These are phyloP conservation scores for Yamadazyma tumulicola DNA, from an alignment of 805 yeast genomes.

Conservation along the genomic window DNA sequence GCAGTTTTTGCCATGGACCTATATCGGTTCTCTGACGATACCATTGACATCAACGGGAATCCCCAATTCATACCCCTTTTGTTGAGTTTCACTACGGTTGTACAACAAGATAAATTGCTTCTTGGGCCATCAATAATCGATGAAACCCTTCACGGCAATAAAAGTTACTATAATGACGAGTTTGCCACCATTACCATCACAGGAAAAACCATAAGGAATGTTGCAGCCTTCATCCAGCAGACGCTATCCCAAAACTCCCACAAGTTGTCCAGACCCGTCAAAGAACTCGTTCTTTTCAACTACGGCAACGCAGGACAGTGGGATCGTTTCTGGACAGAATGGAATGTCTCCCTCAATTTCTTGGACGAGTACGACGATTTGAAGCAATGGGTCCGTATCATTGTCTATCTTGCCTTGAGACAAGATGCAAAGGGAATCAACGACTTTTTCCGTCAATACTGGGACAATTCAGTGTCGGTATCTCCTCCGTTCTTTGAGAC, in stretches of 20 bases:
- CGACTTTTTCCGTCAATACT: slow-evolving; percentile 27
- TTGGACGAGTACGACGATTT: slow-evolving; percentile 5
- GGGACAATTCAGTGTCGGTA: slow-evolving; percentile 21
- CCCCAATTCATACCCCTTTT: slow-evolving; percentile 32
- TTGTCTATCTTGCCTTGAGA: slow-evolving; percentile 29
- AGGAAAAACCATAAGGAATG: background rate
- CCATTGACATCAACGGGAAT: slow-evolving; percentile 20
- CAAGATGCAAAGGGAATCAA: slow-evolving; percentile 22
- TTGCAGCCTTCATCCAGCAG: background rate
- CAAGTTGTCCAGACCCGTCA: slow-evolving; percentile 17
- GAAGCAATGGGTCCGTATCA: slow-evolving; percentile 30
- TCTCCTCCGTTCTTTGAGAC: slow-evolving; percentile 20
- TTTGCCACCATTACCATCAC: background rate
- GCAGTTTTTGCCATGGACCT: slow-evolving; percentile 26
- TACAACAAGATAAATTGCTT: slow-evolving; percentile 4
- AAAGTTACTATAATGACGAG: background rate
- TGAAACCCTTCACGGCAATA: slow-evolving; percentile 18
- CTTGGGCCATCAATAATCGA: slow-evolving; percentile 25
- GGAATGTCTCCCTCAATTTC: slow-evolving; percentile 24
- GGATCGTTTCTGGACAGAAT: slow-evolving; percentile 36
- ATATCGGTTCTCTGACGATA: slow-evolving; percentile 22
- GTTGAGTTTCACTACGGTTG: slow-evolving; percentile 22
- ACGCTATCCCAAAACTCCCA: too few relatives aligned
- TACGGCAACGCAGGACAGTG: slow-evolving; percentile 39
- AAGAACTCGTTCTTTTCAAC: slow-evolving; percentile 32